Percentiles rank a stretch among this genome's conserved stretches.
These are phyloP conservation scores for Metschnikowia vanudenii DNA, from an alignment of 805 yeast species.

Conservation along the genomic window DNA sequence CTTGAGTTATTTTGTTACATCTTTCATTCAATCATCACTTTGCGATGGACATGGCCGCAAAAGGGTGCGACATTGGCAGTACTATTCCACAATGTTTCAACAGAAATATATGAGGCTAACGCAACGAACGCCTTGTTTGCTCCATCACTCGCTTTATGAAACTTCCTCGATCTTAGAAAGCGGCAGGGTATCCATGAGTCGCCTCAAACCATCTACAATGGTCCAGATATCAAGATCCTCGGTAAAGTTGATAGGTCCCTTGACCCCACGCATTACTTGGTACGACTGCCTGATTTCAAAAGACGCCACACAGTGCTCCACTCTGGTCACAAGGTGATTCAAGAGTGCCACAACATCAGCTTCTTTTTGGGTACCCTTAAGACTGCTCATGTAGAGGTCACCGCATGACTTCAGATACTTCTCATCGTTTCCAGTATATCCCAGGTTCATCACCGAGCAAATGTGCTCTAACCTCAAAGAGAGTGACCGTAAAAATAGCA, in stretches of 20 bases:
- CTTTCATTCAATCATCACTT: too few relatives aligned
- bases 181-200: slow-evolving; percentile 7
- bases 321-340: slow-evolving; percentile 65
- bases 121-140: too few relatives aligned
- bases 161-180: background rate
- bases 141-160: background rate
- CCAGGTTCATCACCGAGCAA: slow-evolving; percentile 50
- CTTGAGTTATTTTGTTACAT: too few relatives aligned
- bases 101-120: too few relatives aligned
- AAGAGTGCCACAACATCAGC: slow-evolving; percentile 53
- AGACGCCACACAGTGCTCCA: slow-evolving; percentile 55
- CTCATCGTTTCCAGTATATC: slow-evolving; percentile 28
- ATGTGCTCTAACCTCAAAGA: slow-evolving; percentile 60
- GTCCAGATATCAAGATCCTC: slow-evolving; percentile 21
- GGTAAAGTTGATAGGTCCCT: slow-evolving; percentile 24
- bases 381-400: slow-evolving; percentile 22
- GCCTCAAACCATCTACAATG: slow-evolving; percentile 28
- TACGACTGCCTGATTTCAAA: slow-evolving; percentile 32
- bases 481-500: slow-evolving; percentile 52
- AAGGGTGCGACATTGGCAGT: too few relatives aligned
- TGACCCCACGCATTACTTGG: slow-evolving; percentile 20
- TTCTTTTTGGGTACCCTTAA: slow-evolving; percentile 24
- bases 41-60: too few relatives aligned
- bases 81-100: too few relatives aligned
- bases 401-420: slow-evolving; percentile 28